phyloP scores from a whole-genome alignment of 1,284 basidiomycete genomes.

The Athelia sp. region DNA sequence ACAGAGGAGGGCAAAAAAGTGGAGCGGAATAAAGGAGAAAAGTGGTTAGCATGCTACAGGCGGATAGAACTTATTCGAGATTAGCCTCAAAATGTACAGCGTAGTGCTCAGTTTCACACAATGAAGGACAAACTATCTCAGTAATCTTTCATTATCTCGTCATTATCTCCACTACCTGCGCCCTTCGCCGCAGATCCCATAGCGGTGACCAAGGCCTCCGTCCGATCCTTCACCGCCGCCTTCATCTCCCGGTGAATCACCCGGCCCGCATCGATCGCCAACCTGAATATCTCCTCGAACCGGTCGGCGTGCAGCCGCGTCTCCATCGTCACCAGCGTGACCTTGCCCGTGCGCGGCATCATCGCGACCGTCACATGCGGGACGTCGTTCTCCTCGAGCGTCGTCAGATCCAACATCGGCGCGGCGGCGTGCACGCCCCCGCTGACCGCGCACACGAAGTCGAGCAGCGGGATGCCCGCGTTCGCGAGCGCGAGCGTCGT shows the following conservation, averaged over 20 bases:
- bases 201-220: slow-evolving; percentile 52
- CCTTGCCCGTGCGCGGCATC: slow-evolving; percentile 78
- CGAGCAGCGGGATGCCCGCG: slow-evolving; percentile 87
- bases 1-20: slow-evolving; percentile 99
- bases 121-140: background rate
- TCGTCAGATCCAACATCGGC: slow-evolving; percentile 82
- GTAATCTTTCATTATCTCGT: slow-evolving; percentile 8
- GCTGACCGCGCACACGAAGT: slow-evolving; percentile 86
- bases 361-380: slow-evolving; percentile 87
- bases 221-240: slow-evolving; percentile 61
- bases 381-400: slow-evolving; percentile 86
- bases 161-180: slow-evolving; percentile 18
- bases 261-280: slow-evolving; percentile 75
- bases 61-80: slow-evolving; percentile 42
- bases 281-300: slow-evolving; percentile 83
- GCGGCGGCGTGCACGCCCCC: slow-evolving; percentile 76
- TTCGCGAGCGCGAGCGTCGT: slow-evolving; percentile 88
- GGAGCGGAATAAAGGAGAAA: slow-evolving; percentile 85
- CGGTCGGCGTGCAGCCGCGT: slow-evolving; percentile 91
- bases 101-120: background rate
- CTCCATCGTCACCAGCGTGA: slow-evolving; percentile 90
- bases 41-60: slow-evolving; percentile 84
- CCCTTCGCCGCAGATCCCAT: slow-evolving; percentile 29
- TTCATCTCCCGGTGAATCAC: slow-evolving; percentile 88
- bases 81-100: slow-evolving; percentile 1